Evolutionary conservation across 192 early-diverging fungal species (phyloP).

Genomic region (Coemansia sp.): DNA sequence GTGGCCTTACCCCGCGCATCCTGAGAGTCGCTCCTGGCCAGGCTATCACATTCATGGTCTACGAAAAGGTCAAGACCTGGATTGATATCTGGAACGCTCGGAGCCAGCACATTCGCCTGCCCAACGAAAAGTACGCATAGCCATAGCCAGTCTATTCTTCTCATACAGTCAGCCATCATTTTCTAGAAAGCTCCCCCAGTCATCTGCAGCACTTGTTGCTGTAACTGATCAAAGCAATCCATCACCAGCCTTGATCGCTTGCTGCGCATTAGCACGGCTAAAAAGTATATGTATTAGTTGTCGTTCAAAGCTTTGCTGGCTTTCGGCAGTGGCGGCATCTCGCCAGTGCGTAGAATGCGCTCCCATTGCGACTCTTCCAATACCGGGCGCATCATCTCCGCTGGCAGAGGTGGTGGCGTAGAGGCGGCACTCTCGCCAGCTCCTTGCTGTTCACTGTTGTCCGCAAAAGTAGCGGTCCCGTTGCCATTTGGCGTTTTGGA

Average conservation of each 20-base stretch:
- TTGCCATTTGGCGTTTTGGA: neutral
- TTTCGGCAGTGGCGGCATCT: slow-evolving; percentile 5
- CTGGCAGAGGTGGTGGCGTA: slow-evolving; percentile 8
- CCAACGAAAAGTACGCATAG: slow-evolving; percentile 39
- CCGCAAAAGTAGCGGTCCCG: neutral
- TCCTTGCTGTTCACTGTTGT: neutral
- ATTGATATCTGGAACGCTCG: slow-evolving; percentile 55
- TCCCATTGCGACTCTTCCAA: slow-evolving; percentile 33
- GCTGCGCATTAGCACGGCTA: too few relatives aligned
- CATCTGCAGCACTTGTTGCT: too few relatives aligned
- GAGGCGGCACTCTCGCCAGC: neutral
- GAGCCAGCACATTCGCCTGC: slow-evolving; percentile 15
- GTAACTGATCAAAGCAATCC: too few relatives aligned
- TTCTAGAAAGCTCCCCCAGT: too few relatives aligned
- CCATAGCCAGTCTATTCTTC: too few relatives aligned
- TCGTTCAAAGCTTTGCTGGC: too few relatives aligned
- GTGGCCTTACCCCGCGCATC: slow-evolving; percentile 90
- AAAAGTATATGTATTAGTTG: neutral
- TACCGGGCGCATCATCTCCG: slow-evolving; percentile 27
- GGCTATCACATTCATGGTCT: slow-evolving; percentile 96
- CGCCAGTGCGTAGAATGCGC: slow-evolving; percentile 38
- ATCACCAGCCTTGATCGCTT: too few relatives aligned
- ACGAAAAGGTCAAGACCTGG: slow-evolving; percentile 83
- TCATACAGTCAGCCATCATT: too few relatives aligned
- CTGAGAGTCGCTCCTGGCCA: slow-evolving; percentile 96